These are phyloP conservation scores for Fraxinus velutina DNA, from an alignment of 305 asterid species.

Conservation along the genomic window DNA sequence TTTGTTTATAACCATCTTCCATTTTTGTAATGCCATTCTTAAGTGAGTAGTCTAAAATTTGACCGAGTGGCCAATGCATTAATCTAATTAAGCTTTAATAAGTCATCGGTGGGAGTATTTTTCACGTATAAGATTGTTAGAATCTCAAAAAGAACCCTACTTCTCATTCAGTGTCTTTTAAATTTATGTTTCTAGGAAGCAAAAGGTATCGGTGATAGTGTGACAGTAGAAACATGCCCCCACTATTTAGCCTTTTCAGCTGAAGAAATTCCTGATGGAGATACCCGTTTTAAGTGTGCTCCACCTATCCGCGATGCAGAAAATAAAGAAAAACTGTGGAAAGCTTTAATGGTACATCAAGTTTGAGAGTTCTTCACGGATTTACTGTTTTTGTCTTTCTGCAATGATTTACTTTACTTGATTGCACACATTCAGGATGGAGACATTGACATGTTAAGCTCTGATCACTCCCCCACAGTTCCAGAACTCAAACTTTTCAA, in stretches of 20 bases:
- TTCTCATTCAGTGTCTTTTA: neutral
- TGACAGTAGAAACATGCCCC: constrained; percentile 94
- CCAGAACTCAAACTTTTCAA: constrained; percentile 79
- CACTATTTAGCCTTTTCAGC: constrained; percentile 96
- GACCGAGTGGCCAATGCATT: neutral
- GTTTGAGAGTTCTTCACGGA: neutral
- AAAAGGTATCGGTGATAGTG: constrained; percentile 72
- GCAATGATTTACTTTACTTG: neutral
- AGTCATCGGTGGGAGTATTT: neutral
- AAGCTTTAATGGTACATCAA: constrained; percentile 62
- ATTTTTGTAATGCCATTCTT: neutral
- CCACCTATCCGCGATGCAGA: constrained; percentile 94
- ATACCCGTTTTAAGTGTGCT: constrained; percentile 93
- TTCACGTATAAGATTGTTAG: neutral
- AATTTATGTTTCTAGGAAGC: constrained; percentile 54
- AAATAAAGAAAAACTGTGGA: constrained; percentile 74
- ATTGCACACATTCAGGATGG: constrained; percentile 53
- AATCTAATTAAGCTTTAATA: neutral
- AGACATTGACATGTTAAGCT: constrained; percentile 86
- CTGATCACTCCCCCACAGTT: constrained; percentile 88
- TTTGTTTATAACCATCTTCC: neutral
- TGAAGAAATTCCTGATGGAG: constrained; percentile 88
- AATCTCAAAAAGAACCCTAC: neutral
- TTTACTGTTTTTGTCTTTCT: neutral
- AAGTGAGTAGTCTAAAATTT: neutral